A percentile compares a stretch with the other conserved stretches of the same genome.
phyloP scores from a whole-genome alignment of 106 monocot genomes.

The Ottelia alismoides region DNA sequence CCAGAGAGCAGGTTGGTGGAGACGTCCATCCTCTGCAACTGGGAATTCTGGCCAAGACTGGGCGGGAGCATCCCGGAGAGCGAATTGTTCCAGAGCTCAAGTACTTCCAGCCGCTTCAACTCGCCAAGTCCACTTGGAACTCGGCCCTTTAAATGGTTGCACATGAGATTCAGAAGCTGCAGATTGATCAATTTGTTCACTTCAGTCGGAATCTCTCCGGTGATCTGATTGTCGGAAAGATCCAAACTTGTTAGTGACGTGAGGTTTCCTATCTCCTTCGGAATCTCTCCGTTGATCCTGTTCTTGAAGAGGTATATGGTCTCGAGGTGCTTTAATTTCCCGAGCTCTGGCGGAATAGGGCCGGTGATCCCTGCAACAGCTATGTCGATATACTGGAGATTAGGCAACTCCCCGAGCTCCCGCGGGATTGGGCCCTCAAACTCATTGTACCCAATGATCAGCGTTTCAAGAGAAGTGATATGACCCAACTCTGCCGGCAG shows the following conservation, averaged over 20 bases:
- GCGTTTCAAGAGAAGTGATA: slow-evolving; percentile 6
- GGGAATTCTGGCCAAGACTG: slow-evolving; percentile 37
- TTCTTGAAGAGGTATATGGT: slow-evolving; percentile 6
- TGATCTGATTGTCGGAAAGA: no score
- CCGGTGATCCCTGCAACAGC: neutral
- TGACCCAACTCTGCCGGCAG: slow-evolving; percentile 44
- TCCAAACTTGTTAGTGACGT: no score
- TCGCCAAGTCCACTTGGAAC: slow-evolving; percentile 39
- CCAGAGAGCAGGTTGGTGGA: slow-evolving; percentile 59
- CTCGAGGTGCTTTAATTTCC: no score
- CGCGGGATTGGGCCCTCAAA: no score
- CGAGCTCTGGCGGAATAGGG: no score
- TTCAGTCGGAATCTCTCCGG: no score
- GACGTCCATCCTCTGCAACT: slow-evolving; percentile 60
- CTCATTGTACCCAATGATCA: no score
- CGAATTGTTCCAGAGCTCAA: slow-evolving; percentile 80
- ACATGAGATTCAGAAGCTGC: no score
- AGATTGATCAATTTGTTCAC: no score
- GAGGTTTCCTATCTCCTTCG: neutral
- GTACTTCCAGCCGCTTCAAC: no score
- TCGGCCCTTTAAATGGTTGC: slow-evolving; percentile 46
- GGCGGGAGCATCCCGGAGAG: slow-evolving; percentile 40
- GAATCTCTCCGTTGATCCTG: slow-evolving; percentile 1
- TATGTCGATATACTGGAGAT: slow-evolving; percentile 4
- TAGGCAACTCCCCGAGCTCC: neutral